Evolutionary conservation across 768 basidiomycete genomes (phyloP).

Genomic region (Termitomyces sp.): DNA sequence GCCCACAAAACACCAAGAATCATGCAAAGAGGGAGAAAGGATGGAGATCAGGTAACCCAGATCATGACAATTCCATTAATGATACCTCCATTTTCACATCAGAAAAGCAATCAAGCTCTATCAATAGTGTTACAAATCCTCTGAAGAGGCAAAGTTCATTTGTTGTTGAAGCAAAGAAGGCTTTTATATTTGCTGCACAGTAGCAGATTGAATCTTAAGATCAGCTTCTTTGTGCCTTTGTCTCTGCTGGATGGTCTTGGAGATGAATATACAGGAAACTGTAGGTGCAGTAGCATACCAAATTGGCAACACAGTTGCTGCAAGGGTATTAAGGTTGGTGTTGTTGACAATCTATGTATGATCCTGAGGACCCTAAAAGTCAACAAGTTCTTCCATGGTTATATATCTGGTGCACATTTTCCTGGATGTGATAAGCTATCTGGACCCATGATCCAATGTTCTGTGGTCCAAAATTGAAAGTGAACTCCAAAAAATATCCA

Average conservation of each 20-base stretch:
- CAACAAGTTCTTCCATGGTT: slow-evolving; percentile 7
- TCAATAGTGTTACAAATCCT: neutral
- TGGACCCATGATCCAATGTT: neutral
- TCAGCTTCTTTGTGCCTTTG: neutral
- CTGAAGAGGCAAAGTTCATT: neutral
- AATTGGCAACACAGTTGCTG: slow-evolving; percentile 42
- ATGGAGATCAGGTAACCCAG: neutral
- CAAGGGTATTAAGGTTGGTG: slow-evolving; percentile 72
- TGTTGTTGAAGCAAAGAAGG: neutral
- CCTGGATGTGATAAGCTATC: neutral
- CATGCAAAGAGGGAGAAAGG: neutral
- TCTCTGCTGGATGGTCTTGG: slow-evolving; percentile 10
- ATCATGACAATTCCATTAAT: neutral
- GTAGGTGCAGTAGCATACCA: slow-evolving; percentile 74
- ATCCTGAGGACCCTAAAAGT: slow-evolving; percentile 8
- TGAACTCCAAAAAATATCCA: neutral
- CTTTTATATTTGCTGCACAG: neutral
- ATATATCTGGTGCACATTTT: neutral
- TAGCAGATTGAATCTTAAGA: slow-evolving; percentile 6
- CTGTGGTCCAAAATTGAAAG: neutral
- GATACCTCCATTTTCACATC: neutral
- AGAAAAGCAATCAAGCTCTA: neutral
- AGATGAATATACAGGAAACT: slow-evolving; percentile 61
- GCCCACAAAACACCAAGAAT: neutral
- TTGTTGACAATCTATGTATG: neutral